These are phyloP conservation scores for Clarireedia monteithiana DNA, from an alignment of 2,329 filamentous ascomycete species.

Conservation along the genomic window DNA sequence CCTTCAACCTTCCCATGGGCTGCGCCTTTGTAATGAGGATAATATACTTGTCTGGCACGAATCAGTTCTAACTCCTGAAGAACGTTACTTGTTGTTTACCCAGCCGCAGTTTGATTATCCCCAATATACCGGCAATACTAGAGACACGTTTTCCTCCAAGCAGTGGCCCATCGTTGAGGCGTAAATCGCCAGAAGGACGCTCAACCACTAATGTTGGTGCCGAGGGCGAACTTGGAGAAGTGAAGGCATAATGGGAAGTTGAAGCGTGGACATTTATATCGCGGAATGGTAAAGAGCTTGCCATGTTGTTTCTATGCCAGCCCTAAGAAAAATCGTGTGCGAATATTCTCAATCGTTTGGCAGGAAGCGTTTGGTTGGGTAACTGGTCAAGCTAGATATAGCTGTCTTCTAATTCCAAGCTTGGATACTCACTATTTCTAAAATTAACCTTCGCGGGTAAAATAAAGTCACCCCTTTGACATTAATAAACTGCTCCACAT, in stretches of 20 bases:
- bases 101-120: constrained; percentile 86
- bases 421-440: constrained; percentile 1
- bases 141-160: constrained; percentile 76
- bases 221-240: constrained; percentile 86
- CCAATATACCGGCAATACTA: constrained; percentile 90
- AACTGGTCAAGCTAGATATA: constrained; percentile 1
- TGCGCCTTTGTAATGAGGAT: constrained; percentile 93
- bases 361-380: background rate
- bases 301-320: constrained; percentile 33
- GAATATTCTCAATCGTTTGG: background rate
- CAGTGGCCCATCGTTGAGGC: constrained; percentile 72
- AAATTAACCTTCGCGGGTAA: constrained; percentile 2
- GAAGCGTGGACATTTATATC: constrained; percentile 97
- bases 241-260: constrained; percentile 89
- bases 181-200: constrained; percentile 82
- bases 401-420: constrained; percentile 8
- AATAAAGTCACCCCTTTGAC: background rate
- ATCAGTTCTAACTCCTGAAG: constrained; percentile 10
- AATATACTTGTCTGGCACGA: constrained; percentile 73
- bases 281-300: constrained; percentile 62
- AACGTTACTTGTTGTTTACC: constrained; percentile 45
- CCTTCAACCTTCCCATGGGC: constrained; percentile 83
- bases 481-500: background rate
- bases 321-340: background rate
- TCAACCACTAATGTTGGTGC: constrained; percentile 84